These are phyloP conservation scores for Talaromyces wortmannii DNA, from an alignment of 495 filamentous ascomycete genomes.

Conservation along the genomic window DNA sequence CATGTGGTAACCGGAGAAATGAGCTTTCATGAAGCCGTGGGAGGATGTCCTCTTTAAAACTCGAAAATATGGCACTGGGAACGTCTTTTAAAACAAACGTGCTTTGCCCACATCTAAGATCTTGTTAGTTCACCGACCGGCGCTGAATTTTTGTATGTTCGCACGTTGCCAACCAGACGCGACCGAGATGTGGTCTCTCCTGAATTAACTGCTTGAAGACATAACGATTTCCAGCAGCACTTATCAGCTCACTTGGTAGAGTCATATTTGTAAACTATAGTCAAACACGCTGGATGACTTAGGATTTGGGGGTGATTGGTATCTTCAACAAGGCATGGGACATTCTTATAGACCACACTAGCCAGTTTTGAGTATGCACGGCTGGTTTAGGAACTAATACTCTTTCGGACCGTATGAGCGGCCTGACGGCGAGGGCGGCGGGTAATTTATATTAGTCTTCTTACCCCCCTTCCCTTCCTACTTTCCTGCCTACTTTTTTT, in stretches of 20 bases:
- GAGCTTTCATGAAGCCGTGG: conserved; percentile 22
- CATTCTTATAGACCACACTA: no score
- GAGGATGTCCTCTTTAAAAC: conserved; percentile 18
- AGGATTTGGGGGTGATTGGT: no score
- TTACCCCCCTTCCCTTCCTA: no score
- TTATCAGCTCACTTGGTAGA: conserved; percentile 9
- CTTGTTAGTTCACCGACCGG: background rate
- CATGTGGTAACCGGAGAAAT: conserved; percentile 23
- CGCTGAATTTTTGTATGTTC: background rate
- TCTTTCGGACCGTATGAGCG: no score
- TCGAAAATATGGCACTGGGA: conserved; percentile 14
- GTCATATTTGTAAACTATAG: conserved; percentile 10
- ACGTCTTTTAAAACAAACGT: conserved; percentile 25
- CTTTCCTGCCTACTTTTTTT: no score
- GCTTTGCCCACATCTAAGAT: conserved; percentile 17
- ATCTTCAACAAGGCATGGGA: no score
- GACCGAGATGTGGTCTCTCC: conserved; percentile 16
- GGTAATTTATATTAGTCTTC: no score
- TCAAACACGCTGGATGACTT: no score
- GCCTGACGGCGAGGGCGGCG: no score
- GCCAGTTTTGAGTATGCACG: no score
- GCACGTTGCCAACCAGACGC: conserved; percentile 21
- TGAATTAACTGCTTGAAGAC: conserved; percentile 15
- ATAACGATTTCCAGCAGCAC: conserved; percentile 13
- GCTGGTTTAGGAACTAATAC: no score